These are phyloP conservation scores for Syncephalis plumigaleata DNA, from an alignment of 371 early-diverging fungal species.

Conservation along the genomic window DNA sequence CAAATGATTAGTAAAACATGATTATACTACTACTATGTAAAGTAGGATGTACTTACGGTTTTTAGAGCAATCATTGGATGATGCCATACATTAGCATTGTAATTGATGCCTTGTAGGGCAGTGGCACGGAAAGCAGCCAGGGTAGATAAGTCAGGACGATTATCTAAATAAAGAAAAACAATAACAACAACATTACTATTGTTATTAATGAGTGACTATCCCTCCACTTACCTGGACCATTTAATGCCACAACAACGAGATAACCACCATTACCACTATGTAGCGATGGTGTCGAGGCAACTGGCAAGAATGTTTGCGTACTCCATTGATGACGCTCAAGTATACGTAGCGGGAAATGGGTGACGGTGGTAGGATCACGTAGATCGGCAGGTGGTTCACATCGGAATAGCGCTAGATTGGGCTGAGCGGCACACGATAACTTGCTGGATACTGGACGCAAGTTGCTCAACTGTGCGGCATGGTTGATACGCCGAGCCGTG, in stretches of 20 bases:
- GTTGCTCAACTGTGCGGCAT: slow-evolving; percentile 2
- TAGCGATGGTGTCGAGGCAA: slow-evolving; percentile 23
- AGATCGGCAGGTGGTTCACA: slow-evolving; percentile 1
- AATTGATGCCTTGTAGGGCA: slow-evolving; percentile 64
- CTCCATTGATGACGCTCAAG: slow-evolving; percentile 77
- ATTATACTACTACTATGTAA: neutral
- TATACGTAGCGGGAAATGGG: slow-evolving; percentile 33
- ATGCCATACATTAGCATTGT: slow-evolving; percentile 70
- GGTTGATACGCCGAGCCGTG: slow-evolving; percentile 6
- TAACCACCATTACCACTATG: slow-evolving; percentile 40
- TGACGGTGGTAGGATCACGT: neutral
- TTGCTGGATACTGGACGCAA: neutral
- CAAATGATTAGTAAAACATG: too few relatives aligned
- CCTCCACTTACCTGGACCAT: slow-evolving; percentile 25
- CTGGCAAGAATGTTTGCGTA: slow-evolving; percentile 75
- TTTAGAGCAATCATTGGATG: slow-evolving; percentile 73
- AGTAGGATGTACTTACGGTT: slow-evolving; percentile 15
- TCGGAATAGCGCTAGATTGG: slow-evolving; percentile 4
- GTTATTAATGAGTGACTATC: slow-evolving; percentile 4
- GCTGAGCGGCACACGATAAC: neutral
- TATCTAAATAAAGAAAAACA: slow-evolving; percentile 10
- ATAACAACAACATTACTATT: neutral
- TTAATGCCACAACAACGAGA: slow-evolving; percentile 61
- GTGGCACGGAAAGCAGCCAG: slow-evolving; percentile 57
- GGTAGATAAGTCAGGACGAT: slow-evolving; percentile 51